phyloP scores from a whole-genome alignment of 129 eudicot species.

The Apium graveolens region DNA sequence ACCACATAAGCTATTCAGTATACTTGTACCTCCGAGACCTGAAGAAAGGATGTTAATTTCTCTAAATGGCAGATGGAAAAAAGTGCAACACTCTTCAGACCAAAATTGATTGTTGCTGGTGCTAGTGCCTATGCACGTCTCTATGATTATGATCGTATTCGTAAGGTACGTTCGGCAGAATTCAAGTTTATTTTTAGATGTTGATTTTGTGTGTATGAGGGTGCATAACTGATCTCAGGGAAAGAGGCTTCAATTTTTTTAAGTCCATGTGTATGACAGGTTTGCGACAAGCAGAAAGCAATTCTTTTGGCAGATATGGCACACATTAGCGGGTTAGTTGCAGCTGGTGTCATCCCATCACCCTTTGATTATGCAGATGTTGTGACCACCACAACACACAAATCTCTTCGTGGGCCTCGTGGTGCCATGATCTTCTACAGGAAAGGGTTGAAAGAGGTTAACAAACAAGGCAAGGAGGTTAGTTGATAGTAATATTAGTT shows the following conservation, averaged over 20 bases:
- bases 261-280: constrained; percentile 30
- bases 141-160: constrained; percentile 83
- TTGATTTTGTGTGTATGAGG: not conserved
- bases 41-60: constrained; percentile 14
- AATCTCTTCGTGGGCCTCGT: constrained; percentile 99
- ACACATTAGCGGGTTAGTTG: constrained; percentile 91
- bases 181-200: not conserved
- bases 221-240: not conserved
- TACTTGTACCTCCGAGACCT: not conserved
- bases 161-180: constrained; percentile 39
- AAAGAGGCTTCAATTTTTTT: not conserved
- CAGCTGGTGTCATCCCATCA: constrained; percentile 90
- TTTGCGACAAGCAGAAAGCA: constrained; percentile 92
- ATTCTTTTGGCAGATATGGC: constrained; percentile 91
- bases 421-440: constrained; percentile 97
- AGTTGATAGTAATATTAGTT: not conserved
- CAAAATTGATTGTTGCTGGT: constrained; percentile 93
- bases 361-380: constrained; percentile 95
- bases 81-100: constrained; percentile 97
- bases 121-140: constrained; percentile 98
- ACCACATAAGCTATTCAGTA: not conserved
- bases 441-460: constrained; percentile 84
- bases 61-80: constrained; percentile 68
- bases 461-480: constrained; percentile 94
- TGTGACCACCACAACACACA: constrained; percentile 94